phyloP scores from a whole-genome alignment of 345 rosid genomes.

The Pugionium dolabratum region DNA sequence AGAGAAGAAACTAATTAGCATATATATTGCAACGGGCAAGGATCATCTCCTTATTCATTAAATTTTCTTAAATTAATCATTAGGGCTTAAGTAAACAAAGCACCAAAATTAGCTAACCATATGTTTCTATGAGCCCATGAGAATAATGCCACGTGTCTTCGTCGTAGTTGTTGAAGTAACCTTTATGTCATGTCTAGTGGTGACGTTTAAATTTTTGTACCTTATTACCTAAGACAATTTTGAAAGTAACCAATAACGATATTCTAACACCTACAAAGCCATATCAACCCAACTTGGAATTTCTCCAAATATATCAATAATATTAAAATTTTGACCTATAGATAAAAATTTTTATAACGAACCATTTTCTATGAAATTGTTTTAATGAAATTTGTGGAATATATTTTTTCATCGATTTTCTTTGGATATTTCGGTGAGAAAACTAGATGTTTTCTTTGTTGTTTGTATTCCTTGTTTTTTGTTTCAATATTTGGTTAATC shows the following conservation, averaged over 20 bases:
- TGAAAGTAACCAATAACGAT: slow-evolving; percentile 13
- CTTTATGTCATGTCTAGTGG: not conserved
- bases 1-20: not conserved
- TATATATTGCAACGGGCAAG: slow-evolving; percentile 26
- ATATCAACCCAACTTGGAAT: not conserved
- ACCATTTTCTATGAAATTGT: too few species aligned
- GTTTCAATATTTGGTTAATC: too few species aligned
- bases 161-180: slow-evolving; percentile 12
- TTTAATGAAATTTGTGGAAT: too few species aligned
- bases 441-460: too few species aligned
- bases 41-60: not conserved
- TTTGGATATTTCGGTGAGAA: too few species aligned
- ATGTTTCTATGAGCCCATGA: slow-evolving; percentile 26
- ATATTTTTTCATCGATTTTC: too few species aligned
- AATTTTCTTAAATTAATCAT: not conserved
- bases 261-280: not conserved
- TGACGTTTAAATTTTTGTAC: not conserved
- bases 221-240: not conserved
- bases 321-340: too few species aligned
- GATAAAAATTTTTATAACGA: too few species aligned
- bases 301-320: too few species aligned
- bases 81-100: slow-evolving; percentile 29
- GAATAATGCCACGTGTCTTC: slow-evolving; percentile 29
- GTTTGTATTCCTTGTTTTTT: too few species aligned
- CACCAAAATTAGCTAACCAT: slow-evolving; percentile 36